Percentiles rank a stretch among this genome's conserved stretches.
Evolutionary conservation across 805 yeast genomes (phyloP).

Genomic region (Ogataea naganishii): DNA sequence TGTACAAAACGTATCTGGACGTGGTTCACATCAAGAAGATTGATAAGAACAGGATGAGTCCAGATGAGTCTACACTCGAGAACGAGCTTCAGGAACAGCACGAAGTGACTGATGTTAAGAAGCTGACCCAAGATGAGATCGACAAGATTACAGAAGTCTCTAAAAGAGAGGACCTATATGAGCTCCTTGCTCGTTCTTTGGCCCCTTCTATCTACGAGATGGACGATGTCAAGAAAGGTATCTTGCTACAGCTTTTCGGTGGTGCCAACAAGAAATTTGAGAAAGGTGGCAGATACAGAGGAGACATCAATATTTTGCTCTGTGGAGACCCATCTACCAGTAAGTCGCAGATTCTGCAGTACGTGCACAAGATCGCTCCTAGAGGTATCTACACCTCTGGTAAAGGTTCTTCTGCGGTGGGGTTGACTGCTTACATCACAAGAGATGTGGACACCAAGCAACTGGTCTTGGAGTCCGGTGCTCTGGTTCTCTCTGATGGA

Average conservation of each 20-base stretch:
- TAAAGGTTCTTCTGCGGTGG: conserved; percentile 98
- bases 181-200: conserved; percentile 75
- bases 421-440: conserved; percentile 94
- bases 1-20: conserved; percentile 90
- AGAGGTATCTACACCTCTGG: conserved; percentile 98
- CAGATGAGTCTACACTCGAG: conserved; percentile 66
- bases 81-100: conserved; percentile 48
- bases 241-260: conserved; percentile 85
- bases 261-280: conserved; percentile 85
- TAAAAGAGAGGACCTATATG: conserved; percentile 71
- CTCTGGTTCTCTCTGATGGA: conserved; percentile 91
- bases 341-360: conserved; percentile 88
- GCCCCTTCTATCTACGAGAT: conserved; percentile 97
- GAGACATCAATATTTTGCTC: conserved; percentile 82
- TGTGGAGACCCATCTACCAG: conserved; percentile 99
- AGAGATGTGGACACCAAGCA: conserved; percentile 92
- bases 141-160: conserved; percentile 53
- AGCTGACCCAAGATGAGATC: conserved; percentile 61
- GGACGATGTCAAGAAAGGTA: conserved; percentile 96
- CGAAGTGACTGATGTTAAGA: conserved; percentile 72
- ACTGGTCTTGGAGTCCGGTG: conserved; percentile 91
- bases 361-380: conserved; percentile 96
- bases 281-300: conserved; percentile 93
- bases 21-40: conserved; percentile 87
- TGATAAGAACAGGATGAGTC: conserved; percentile 73